These are phyloP conservation scores for Lactarius tabidus DNA, from an alignment of 768 basidiomycete genomes.

Conservation along the genomic window DNA sequence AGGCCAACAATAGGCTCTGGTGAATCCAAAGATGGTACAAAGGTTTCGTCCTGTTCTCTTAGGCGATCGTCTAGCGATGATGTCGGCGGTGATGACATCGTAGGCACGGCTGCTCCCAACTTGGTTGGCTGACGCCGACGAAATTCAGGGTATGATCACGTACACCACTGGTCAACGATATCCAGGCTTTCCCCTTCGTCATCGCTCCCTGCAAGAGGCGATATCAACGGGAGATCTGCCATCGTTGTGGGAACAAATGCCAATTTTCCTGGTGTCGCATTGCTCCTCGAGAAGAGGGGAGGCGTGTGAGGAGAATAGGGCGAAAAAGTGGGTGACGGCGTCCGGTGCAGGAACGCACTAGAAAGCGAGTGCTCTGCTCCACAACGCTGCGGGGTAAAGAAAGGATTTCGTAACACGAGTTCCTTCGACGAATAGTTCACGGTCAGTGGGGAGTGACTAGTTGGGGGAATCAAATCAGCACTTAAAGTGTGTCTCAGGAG, in stretches of 20 bases:
- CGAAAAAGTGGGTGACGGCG: slow-evolving; percentile 8
- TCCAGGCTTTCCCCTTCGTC: not conserved
- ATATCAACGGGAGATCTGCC: slow-evolving; percentile 4
- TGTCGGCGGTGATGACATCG: slow-evolving; percentile 3
- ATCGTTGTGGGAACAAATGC: slow-evolving; percentile 2
- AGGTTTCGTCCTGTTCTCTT: slow-evolving; percentile 1
- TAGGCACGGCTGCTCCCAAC: not conserved
- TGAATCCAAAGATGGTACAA: slow-evolving; percentile 3
- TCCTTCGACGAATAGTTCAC: not conserved
- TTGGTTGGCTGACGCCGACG: not conserved
- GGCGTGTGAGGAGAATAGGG: slow-evolving; percentile 5
- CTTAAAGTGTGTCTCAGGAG: not conserved
- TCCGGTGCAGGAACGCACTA: not conserved
- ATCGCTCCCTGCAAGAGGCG: not conserved
- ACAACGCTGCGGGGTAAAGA: not conserved
- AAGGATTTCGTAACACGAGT: slow-evolving; percentile 1
- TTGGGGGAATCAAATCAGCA: not conserved
- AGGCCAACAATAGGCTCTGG: slow-evolving; percentile 4
- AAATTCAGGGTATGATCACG: not conserved
- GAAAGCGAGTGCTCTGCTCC: not conserved
- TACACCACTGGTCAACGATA: slow-evolving; percentile 13
- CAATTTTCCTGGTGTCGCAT: not conserved
- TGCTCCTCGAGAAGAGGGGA: slow-evolving; percentile 8
- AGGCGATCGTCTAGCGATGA: not conserved
- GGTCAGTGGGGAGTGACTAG: slow-evolving; percentile 5